These are phyloP conservation scores for Pseudognaphalium luteoalbum DNA, from an alignment of 129 eudicot genomes.

Conservation along the genomic window DNA sequence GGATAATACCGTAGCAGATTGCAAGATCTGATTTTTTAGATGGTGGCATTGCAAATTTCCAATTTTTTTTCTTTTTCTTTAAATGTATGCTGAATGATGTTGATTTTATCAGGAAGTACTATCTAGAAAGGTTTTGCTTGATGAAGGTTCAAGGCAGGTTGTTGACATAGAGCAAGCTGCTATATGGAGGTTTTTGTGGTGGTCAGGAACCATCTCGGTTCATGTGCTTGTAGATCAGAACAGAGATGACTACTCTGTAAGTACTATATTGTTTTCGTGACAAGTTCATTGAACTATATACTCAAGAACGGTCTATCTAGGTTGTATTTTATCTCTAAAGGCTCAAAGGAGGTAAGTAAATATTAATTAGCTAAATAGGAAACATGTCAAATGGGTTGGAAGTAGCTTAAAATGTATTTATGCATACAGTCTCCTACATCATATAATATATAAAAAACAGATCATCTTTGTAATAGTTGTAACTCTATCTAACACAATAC, in stretches of 20 bases:
- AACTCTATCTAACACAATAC: background rate
- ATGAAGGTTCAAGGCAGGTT: slow-evolving; percentile 88
- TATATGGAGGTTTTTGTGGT: slow-evolving; percentile 94
- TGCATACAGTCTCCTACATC: background rate
- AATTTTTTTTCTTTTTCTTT: background rate
- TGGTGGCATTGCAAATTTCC: background rate
- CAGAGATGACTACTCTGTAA: slow-evolving; percentile 80
- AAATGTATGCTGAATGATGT: slow-evolving; percentile 19
- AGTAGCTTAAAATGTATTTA: background rate
- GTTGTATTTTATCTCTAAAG: background rate
- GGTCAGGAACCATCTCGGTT: slow-evolving; percentile 93
- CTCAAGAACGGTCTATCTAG: background rate
- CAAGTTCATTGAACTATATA: background rate
- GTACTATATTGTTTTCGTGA: slow-evolving; percentile 1
- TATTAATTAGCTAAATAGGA: background rate
- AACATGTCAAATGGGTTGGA: background rate
- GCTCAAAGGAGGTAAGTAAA: slow-evolving; percentile 2
- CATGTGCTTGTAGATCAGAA: slow-evolving; percentile 95
- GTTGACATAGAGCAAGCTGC: slow-evolving; percentile 99
- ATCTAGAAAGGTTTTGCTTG: slow-evolving; percentile 77
- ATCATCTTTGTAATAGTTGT: slow-evolving; percentile 11
- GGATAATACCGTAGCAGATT: background rate
- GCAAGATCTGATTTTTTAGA: background rate
- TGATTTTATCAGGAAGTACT: slow-evolving; percentile 65
- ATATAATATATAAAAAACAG: background rate